Evolutionary conservation across 495 filamentous ascomycete species (phyloP).

Genomic region (Aspergillus leporis): DNA sequence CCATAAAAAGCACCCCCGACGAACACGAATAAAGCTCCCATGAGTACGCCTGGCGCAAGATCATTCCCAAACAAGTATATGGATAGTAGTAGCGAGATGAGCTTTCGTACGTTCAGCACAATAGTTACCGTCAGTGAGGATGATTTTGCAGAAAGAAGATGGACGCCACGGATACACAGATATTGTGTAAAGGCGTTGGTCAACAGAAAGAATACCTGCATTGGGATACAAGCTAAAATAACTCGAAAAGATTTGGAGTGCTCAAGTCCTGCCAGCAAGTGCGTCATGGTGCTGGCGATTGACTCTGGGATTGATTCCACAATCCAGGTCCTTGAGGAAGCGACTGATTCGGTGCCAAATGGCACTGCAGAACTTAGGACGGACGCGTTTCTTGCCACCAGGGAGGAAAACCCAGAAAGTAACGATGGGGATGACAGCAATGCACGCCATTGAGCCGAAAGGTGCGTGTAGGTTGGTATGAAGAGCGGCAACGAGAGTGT

Average conservation of each 20-base stretch:
- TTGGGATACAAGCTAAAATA: slow-evolving; percentile 55
- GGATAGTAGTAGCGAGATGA: slow-evolving; percentile 87
- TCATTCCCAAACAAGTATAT: slow-evolving; percentile 91
- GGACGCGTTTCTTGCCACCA: slow-evolving; percentile 5
- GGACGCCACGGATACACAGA: slow-evolving; percentile 91
- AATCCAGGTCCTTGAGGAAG: not conserved
- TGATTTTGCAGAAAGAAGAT: slow-evolving; percentile 78
- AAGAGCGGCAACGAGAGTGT: slow-evolving; percentile 73
- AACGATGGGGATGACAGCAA: slow-evolving; percentile 50
- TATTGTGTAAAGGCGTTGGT: slow-evolving; percentile 92
- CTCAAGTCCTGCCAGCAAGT: slow-evolving; percentile 13
- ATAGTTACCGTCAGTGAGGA: slow-evolving; percentile 95
- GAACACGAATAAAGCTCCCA: slow-evolving; percentile 85
- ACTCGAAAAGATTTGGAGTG: slow-evolving; percentile 15
- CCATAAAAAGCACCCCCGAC: slow-evolving; percentile 85
- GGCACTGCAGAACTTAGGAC: not conserved
- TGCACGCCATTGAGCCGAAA: slow-evolving; percentile 49
- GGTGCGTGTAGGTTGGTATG: slow-evolving; percentile 44
- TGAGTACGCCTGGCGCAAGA: slow-evolving; percentile 68
- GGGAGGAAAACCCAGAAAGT: slow-evolving; percentile 21
- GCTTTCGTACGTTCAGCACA: slow-evolving; percentile 90
- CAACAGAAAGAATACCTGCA: slow-evolving; percentile 67
- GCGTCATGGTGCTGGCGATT: not conserved
- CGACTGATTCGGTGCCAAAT: not conserved
- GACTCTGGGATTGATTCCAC: not conserved